Evolutionary conservation across 495 filamentous ascomycete species (phyloP), one percentile per base, ranked within the genome.

Genomic region (Aspergillus homomorphus): DNA sequence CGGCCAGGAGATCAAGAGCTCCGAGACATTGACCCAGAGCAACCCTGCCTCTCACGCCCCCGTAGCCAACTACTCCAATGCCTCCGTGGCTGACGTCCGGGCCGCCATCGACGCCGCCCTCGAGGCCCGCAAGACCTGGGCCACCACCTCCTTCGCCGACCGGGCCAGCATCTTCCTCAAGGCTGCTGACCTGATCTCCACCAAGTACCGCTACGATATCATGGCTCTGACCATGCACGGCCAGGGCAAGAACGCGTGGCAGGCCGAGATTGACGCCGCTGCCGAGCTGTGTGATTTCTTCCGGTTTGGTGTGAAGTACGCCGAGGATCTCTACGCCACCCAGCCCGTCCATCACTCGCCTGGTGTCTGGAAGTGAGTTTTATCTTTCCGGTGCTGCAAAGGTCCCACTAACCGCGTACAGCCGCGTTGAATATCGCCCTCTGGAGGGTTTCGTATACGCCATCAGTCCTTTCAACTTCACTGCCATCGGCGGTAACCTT

Each of bases 241-340:
- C 28, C 92, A 97, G 72, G 92, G 92, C 61, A 97, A 97, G 81
- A 96, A 96, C 72, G 89, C 89, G 22, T 96, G 90, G 90, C 92
- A 97, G 71, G 92, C 92, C 19, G 92, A 97, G 82, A 96, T 97
- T 62, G 92, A 97, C 73, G 85, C 93, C 22, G 92, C 93, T 4
- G 93, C 93, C 2, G 92, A 98, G 79, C 75, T 96, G 44, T 85
- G 82, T 62, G 92, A 98, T 71, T 98, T 98, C 77, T 80, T 98
- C 64, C 82, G 89, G 58, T 77, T 95, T 76, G 92, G 90, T 62
- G 91, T 94, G 41, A 85, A 89, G 66, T 95, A 90, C 67, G 91
- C 91, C 19, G 88, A 95, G 73, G 88, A 95, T 66, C 67, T 95
- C 22, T 95, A 95, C 69, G 84, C 88, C 21, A 87, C 90, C 69